Base-by-base conservation (phyloP, 2,329 filamentous ascomycete species). In the Cadophora gregata region DNA sequence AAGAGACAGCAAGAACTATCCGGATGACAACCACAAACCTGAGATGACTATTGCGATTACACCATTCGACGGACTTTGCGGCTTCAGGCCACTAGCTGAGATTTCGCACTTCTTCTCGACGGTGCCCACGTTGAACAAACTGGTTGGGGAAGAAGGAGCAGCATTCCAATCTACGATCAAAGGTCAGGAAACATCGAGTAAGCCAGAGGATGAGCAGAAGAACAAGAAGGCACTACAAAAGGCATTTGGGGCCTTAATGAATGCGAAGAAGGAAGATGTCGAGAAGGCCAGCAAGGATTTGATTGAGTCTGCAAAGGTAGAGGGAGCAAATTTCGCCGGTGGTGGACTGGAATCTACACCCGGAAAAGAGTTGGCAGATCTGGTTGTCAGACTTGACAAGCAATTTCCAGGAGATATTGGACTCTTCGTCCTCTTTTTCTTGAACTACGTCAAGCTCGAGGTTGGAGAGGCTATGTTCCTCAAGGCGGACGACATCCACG, bases 21-120 rank as follows among this genome's bases (percentile, higher is more conserved):
- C 95, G 66, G 93, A 99, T 83, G 95, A 98, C 83, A 99, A 99
- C 82, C 96, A 99, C 85, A 99, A 99, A 82, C 96, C 96, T 38
- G 96, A 99, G 81, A 99, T 99, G 96, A 94, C 96, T 69, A 97
- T 99, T 79, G 96, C 96, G 69, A 90, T 99, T 75, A 98, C 96
- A 0, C 90, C 93, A 0, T 99, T 99, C 72, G 95, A 98, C 78
- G 96, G 96, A 0, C 86, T 99, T 38, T 99, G 96, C 75, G 96
- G 96, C 38, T 99, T 99, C 84, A 88, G 96, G 10, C 96, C 96
- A 0, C 83, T 97, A 25, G 83, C 81, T 5, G 94, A 99, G 80
- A 96, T 98, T 69, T 84, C 88, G 0, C 92, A 97, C 78, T 98
- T 98, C 79, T 83, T 82, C 9, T 73, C 76, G 0, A 85, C 82